Evolutionary conservation across 2,329 filamentous ascomycete genomes (phyloP).

Genomic region (Phoma sp.): DNA sequence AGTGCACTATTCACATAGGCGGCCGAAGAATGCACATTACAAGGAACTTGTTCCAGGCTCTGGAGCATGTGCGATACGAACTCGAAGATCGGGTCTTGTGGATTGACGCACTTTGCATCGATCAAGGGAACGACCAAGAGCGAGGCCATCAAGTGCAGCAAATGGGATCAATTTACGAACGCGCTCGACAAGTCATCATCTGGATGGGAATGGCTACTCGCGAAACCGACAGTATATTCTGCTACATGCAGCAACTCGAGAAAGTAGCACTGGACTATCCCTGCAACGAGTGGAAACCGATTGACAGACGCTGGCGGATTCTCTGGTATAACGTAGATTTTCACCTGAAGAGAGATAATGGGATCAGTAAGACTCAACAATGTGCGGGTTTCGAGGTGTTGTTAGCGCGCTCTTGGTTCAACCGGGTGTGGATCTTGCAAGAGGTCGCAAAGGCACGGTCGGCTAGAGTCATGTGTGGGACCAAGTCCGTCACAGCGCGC

Average conservation of each 20-base stretch:
- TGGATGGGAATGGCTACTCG: conserved; percentile 35
- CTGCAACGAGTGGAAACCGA: conserved; percentile 14
- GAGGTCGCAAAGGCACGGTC: conserved; percentile 30
- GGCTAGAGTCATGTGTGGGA: conserved; percentile 21
- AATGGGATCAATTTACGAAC: conserved; percentile 34
- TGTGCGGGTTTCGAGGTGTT: conserved; percentile 8
- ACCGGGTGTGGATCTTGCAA: conserved; percentile 31
- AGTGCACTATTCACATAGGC: conserved; percentile 12
- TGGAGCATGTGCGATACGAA: conserved; percentile 16
- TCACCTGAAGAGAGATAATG: not conserved
- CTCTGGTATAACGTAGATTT: not conserved
- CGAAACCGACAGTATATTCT: conserved; percentile 15
- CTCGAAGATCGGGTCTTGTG: conserved; percentile 27
- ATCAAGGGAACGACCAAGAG: conserved; percentile 33
- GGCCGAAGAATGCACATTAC: conserved; percentile 7
- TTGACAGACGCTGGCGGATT: conserved; percentile 14
- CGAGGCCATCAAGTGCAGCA: conserved; percentile 34
- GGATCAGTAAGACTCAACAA: not conserved
- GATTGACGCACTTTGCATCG: conserved; percentile 40
- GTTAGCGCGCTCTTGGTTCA: conserved; percentile 25
- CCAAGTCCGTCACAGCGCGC: conserved; percentile 13
- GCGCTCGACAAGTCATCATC: conserved; percentile 32
- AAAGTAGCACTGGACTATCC: conserved; percentile 1
- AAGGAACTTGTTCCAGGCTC: conserved; percentile 22
- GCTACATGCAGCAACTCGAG: conserved; percentile 9